phyloP scores from a whole-genome alignment of 2,329 filamentous ascomycete genomes.

The Ophiostoma novo-ulmi region DNA sequence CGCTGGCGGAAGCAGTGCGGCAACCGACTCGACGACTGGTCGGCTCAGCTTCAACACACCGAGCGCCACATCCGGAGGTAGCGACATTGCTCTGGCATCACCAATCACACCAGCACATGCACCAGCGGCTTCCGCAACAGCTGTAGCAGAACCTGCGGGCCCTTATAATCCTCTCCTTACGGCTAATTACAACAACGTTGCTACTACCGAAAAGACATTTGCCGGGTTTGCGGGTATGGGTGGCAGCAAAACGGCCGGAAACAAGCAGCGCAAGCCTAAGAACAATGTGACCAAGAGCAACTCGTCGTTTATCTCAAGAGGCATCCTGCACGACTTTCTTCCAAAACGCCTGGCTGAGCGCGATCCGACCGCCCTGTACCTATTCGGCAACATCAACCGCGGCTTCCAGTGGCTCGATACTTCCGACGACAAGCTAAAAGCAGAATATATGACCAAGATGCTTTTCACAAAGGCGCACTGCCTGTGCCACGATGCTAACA shows the following conservation, averaged over 20 bases:
- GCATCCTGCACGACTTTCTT: slow-evolving; percentile 81
- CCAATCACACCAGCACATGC: slow-evolving; percentile 43
- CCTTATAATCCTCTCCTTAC: slow-evolving; percentile 30
- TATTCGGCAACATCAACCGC: slow-evolving; percentile 92
- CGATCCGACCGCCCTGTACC: slow-evolving; percentile 72
- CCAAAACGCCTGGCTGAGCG: slow-evolving; percentile 76
- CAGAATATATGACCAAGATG: slow-evolving; percentile 89
- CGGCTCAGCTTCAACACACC: slow-evolving; percentile 27
- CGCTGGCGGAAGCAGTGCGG: slow-evolving; percentile 3
- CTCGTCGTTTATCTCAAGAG: slow-evolving; percentile 95
- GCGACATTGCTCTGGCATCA: slow-evolving; percentile 42
- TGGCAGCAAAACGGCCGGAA: slow-evolving; percentile 60
- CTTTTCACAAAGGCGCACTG: slow-evolving; percentile 95
- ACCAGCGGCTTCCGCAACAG: background rate
- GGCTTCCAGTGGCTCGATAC: slow-evolving; percentile 96
- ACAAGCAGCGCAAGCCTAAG: slow-evolving; percentile 81
- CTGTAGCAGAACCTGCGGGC: background rate
- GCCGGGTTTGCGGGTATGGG: slow-evolving; percentile 67
- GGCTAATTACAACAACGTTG: slow-evolving; percentile 31
- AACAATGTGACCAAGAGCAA: slow-evolving; percentile 98
- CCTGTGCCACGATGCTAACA: slow-evolving; percentile 88
- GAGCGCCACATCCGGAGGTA: slow-evolving; percentile 24
- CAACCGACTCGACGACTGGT: slow-evolving; percentile 23
- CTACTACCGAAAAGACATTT: slow-evolving; percentile 59
- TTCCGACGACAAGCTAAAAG: slow-evolving; percentile 68